phyloP scores from a whole-genome alignment of 2,329 filamentous ascomycete genomes.

The Botrytis tulipae region DNA sequence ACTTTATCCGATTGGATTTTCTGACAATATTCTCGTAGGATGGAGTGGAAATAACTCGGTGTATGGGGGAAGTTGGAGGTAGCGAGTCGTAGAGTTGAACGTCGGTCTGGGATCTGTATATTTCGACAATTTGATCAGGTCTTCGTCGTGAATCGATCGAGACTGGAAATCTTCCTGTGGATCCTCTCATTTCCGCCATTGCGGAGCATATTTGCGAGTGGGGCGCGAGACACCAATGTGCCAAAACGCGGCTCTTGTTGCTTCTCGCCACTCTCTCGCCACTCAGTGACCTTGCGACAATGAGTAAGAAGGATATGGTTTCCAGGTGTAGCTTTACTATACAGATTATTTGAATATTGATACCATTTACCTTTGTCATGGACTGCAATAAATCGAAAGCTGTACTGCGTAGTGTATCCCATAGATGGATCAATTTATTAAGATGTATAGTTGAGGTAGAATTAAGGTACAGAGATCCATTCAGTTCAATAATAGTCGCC shows the following conservation, averaged over 20 bases:
- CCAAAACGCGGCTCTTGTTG: background rate
- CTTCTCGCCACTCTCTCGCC: background rate
- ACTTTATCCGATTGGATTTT: background rate
- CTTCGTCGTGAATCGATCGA: background rate
- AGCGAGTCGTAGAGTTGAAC: background rate
- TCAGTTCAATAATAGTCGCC: background rate
- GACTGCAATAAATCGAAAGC: background rate
- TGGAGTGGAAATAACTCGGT: constrained; percentile 18
- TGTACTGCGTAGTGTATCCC: background rate
- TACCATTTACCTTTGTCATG: background rate
- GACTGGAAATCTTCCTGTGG: background rate
- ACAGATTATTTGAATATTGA: background rate
- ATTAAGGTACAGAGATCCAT: background rate
- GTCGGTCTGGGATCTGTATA: background rate
- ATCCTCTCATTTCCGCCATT: background rate
- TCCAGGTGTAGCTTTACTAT: background rate
- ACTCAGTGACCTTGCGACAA: background rate
- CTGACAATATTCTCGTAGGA: background rate
- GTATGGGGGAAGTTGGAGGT: background rate
- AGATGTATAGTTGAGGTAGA: background rate
- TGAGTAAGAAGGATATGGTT: background rate
- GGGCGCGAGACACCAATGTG: background rate
- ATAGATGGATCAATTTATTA: background rate
- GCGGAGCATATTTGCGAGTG: background rate
- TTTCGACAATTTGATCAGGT: background rate